Evolutionary conservation across 2,329 filamentous ascomycete genomes (phyloP).

Genomic region (Aspergillus ibericus): DNA sequence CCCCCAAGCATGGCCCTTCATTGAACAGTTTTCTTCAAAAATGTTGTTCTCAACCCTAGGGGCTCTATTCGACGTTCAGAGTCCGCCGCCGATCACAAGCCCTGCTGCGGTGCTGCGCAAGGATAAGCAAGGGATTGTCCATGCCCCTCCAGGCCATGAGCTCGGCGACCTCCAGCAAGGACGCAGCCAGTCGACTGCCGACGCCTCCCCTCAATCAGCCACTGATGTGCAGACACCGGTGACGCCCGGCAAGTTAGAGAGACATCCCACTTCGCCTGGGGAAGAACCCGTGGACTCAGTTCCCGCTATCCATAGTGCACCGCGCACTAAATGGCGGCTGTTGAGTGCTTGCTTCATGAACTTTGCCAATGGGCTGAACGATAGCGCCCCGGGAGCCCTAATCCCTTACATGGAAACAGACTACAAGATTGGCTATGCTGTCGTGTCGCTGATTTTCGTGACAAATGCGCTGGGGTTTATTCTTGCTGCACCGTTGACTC

Average conservation of each 20-base stretch:
- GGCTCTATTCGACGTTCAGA: conserved; percentile 46
- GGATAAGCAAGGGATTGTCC: conserved; percentile 19
- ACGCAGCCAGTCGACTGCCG: neutral
- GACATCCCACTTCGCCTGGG: conserved; percentile 12
- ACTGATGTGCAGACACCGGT: conserved; percentile 10
- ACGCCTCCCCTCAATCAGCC: neutral
- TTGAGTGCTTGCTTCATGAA: conserved; percentile 64
- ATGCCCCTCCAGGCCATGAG: conserved; percentile 24
- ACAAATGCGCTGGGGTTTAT: conserved; percentile 77
- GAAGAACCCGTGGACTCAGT: conserved; percentile 27
- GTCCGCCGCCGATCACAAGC: conserved; percentile 32
- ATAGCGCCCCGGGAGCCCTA: conserved; percentile 73
- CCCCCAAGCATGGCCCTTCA: neutral
- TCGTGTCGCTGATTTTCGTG: conserved; percentile 81
- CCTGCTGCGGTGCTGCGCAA: conserved; percentile 40
- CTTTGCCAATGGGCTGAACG: conserved; percentile 70
- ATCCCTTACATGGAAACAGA: conserved; percentile 78
- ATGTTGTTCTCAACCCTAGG: conserved; percentile 42
- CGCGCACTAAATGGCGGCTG: conserved; percentile 68
- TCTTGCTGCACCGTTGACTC: conserved; percentile 67
- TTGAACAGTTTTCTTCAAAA: conserved; percentile 4
- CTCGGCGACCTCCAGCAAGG: conserved; percentile 20
- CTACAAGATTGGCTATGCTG: conserved; percentile 73
- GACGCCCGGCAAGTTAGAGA: conserved; percentile 29
- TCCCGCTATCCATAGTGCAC: conserved; percentile 12